Evolutionary conservation across 306 rosid genomes (phyloP).

Genomic region (Quercus gilva): DNA sequence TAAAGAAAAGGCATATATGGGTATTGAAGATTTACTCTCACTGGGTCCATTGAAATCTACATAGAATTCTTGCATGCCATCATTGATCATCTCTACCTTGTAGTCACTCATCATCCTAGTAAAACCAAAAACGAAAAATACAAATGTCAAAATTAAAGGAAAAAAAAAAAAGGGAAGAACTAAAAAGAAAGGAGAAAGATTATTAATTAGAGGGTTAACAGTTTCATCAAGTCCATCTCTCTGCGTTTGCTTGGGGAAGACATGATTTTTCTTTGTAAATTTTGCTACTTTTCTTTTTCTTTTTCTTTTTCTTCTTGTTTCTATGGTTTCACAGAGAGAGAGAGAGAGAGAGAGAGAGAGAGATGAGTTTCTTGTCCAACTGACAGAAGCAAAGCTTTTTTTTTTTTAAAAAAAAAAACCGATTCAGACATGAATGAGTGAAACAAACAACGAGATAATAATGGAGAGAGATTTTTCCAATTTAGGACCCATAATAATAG

Average conservation of each 20-base stretch:
- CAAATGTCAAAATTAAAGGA: slow-evolving; percentile 7
- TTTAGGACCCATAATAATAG: slow-evolving; percentile 24
- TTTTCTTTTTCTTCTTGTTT: background rate
- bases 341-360: slow-evolving; percentile 11
- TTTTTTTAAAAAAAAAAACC: slow-evolving; percentile 1
- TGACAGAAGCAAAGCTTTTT: slow-evolving; percentile 18
- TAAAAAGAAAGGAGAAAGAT: background rate
- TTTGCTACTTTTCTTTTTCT: background rate
- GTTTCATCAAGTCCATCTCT: slow-evolving; percentile 68
- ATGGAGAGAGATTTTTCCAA: slow-evolving; percentile 14
- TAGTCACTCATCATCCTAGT: slow-evolving; percentile 67
- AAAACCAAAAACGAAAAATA: slow-evolving; percentile 5
- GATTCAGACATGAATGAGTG: slow-evolving; percentile 32
- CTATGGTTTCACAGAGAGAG: slow-evolving; percentile 13
- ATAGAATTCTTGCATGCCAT: slow-evolving; percentile 65
- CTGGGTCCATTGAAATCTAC: slow-evolving; percentile 57
- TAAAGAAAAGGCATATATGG: background rate
- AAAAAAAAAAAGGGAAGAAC: slow-evolving; percentile 14
- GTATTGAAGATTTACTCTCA: slow-evolving; percentile 34
- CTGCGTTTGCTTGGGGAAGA: slow-evolving; percentile 67
- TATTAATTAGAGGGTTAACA: slow-evolving; percentile 30
- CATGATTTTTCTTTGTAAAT: slow-evolving; percentile 21
- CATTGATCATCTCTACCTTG: slow-evolving; percentile 61
- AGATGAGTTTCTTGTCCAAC: slow-evolving; percentile 21
- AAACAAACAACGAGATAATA: slow-evolving; percentile 29